A percentile compares a stretch with the other conserved stretches of the same genome.
These are phyloP conservation scores for Starmerella bombicola DNA, from an alignment of 805 yeast species.

Conservation along the genomic window DNA sequence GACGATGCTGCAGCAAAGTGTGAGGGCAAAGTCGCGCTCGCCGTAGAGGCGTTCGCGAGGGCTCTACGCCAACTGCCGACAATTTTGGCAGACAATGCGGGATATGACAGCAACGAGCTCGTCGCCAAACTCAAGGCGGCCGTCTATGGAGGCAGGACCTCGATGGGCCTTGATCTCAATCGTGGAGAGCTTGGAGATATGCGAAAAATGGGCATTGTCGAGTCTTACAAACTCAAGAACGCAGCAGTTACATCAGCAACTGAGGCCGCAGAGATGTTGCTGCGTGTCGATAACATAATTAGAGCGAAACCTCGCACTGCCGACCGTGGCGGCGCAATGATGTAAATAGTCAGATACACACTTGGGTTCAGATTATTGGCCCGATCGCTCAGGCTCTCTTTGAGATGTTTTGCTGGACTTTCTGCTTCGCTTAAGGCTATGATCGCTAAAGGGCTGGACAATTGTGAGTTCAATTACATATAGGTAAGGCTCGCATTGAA, in stretches of 20 bases:
- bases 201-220: slow-evolving; percentile 87
- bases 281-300: slow-evolving; percentile 92
- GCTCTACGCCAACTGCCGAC: slow-evolving; percentile 93
- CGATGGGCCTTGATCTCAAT: slow-evolving; percentile 82
- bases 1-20: slow-evolving; percentile 85
- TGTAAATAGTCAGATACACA: slow-evolving; percentile 5
- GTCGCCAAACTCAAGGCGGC: slow-evolving; percentile 83
- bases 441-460: too few species aligned
- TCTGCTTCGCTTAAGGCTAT: too few species aligned
- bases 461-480: too few species aligned
- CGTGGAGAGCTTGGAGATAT: slow-evolving; percentile 81
- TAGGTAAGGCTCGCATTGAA: too few species aligned
- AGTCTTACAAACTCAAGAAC: slow-evolving; percentile 77
- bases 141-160: slow-evolving; percentile 80
- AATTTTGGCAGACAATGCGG: slow-evolving; percentile 93
- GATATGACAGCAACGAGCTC: slow-evolving; percentile 84
- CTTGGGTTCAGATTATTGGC: too few species aligned
- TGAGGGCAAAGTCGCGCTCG: slow-evolving; percentile 85
- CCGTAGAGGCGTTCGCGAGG: slow-evolving; percentile 86
- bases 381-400: too few species aligned
- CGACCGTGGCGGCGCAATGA: slow-evolving; percentile 32
- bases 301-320: slow-evolving; percentile 97
- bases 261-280: slow-evolving; percentile 94
- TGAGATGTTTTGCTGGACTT: too few species aligned
- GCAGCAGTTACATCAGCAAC: slow-evolving; percentile 92